These are phyloP conservation scores for Plectosphaerella sp. DNA, from an alignment of 2,329 filamentous ascomycete genomes.

Conservation along the genomic window DNA sequence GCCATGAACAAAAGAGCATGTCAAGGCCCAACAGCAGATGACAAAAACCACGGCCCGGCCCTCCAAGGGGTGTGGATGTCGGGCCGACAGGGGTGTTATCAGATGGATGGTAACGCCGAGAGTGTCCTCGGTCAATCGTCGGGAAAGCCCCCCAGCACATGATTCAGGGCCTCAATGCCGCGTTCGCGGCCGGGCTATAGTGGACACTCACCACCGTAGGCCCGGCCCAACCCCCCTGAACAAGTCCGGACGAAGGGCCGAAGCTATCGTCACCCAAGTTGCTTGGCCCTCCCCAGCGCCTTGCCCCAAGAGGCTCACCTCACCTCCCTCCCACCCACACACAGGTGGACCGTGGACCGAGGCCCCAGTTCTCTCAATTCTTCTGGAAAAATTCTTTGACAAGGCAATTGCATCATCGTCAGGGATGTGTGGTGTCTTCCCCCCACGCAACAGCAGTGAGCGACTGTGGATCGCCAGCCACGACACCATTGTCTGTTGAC, in stretches of 20 bases:
- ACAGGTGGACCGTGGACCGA: neutral
- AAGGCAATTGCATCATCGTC: conserved; percentile 1
- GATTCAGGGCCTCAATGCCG: neutral
- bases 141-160: neutral
- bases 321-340: neutral
- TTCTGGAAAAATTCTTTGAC: conserved; percentile 2
- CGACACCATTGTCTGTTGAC: no score
- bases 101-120: neutral
- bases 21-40: no score
- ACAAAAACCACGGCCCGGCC: neutral
- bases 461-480: no score
- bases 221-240: neutral
- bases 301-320: neutral
- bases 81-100: neutral
- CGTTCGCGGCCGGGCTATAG: neutral
- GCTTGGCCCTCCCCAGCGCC: neutral
- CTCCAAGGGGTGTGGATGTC: neutral
- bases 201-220: no score
- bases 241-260: conserved; percentile 1
- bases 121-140: neutral
- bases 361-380: neutral
- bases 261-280: conserved; percentile 1
- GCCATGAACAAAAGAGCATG: no score
- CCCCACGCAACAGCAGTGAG: neutral
- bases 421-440: neutral